Evolutionary conservation across 306 rosid genomes (phyloP).

Genomic region (Vigna unguiculata): DNA sequence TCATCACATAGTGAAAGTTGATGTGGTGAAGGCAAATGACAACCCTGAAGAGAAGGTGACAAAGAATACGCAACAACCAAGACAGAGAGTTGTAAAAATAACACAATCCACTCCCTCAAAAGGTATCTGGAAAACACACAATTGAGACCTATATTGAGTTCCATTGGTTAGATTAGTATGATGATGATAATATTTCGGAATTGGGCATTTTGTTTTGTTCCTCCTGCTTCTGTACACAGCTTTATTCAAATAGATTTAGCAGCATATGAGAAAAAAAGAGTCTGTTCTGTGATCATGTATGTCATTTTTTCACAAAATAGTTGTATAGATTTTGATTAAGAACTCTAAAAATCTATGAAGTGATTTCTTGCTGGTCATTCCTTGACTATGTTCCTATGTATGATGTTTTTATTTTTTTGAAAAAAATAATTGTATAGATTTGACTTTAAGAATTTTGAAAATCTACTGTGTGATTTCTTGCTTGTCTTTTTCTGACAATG

Average conservation of each 20-base stretch:
- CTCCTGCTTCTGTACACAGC: slow-evolving; percentile 39
- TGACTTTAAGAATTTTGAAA: background rate
- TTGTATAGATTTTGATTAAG: slow-evolving; percentile 44
- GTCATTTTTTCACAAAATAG: background rate
- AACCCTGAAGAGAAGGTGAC: slow-evolving; percentile 46
- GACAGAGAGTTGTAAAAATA: slow-evolving; percentile 65
- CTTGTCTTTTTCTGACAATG: slow-evolving; percentile 37
- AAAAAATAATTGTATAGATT: slow-evolving; percentile 39
- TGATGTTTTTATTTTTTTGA: too few relatives aligned
- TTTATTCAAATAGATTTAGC: slow-evolving; percentile 39
- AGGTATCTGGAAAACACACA: slow-evolving; percentile 67
- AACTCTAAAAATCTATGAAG: background rate
- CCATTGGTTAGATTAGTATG: slow-evolving; percentile 13
- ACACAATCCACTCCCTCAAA: slow-evolving; percentile 60
- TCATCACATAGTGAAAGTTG: slow-evolving; percentile 96
- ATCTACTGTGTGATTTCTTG: slow-evolving; percentile 14
- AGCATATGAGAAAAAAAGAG: slow-evolving; percentile 10
- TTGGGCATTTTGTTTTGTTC: slow-evolving; percentile 20
- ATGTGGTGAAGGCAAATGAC: slow-evolving; percentile 54
- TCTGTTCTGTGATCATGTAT: slow-evolving; percentile 13
- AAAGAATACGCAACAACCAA: slow-evolving; percentile 46
- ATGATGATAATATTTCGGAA: slow-evolving; percentile 12
- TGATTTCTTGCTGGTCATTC: too few relatives aligned
- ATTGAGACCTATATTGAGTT: slow-evolving; percentile 34
- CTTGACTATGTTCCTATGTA: background rate